These are phyloP conservation scores for Oldenlandia corymbosa DNA, from an alignment of 257 asterid genomes.

Conservation along the genomic window DNA sequence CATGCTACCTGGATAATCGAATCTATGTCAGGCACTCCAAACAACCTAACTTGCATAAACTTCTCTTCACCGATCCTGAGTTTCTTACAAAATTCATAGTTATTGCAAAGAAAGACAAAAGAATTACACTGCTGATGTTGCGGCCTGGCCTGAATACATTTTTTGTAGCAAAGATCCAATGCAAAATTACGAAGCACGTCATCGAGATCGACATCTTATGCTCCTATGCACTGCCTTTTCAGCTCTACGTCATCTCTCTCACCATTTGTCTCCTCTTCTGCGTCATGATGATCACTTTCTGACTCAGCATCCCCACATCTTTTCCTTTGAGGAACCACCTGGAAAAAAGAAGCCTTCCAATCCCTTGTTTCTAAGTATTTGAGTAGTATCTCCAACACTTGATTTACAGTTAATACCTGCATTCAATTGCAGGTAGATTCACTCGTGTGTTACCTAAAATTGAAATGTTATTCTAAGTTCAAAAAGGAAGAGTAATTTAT, in stretches of 20 bases:
- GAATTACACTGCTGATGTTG: background rate
- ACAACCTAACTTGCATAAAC: background rate
- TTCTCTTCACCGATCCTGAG: background rate
- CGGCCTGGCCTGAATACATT: background rate
- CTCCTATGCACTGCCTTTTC: constrained; percentile 58
- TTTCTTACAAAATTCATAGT: background rate
- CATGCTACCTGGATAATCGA: background rate
- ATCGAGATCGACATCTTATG: constrained; percentile 8
- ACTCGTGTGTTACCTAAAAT: background rate
- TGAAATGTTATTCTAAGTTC: background rate
- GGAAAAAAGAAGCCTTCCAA: constrained; percentile 77
- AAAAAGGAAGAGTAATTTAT: background rate
- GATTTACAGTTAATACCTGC: constrained; percentile 95
- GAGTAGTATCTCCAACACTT: constrained; percentile 82
- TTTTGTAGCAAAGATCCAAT: background rate
- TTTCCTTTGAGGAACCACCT: constrained; percentile 90
- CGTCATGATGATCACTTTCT: constrained; percentile 27
- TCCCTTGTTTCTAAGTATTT: constrained; percentile 70
- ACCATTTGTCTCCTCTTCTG: constrained; percentile 20
- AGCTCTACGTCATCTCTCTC: constrained; percentile 36
- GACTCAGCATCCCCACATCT: constrained; percentile 49
- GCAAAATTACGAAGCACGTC: background rate
- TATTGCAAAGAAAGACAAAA: background rate
- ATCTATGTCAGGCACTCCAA: background rate
- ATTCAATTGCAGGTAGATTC: background rate